phyloP scores from a whole-genome alignment of 805 yeast species.

The Kodamaea fukazawae region DNA sequence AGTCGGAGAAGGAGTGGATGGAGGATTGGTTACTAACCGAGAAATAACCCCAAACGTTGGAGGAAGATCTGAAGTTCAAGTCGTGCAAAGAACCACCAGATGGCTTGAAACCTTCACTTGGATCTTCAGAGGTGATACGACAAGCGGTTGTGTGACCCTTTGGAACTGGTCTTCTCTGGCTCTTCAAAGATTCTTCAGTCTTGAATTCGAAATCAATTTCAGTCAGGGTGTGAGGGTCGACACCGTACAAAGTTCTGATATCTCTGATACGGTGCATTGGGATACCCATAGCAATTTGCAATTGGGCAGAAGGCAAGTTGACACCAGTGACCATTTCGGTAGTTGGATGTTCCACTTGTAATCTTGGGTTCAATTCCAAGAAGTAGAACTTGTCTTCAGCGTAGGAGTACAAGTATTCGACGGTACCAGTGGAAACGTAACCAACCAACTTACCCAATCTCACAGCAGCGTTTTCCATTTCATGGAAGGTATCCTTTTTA shows the following conservation, averaged over 20 bases:
- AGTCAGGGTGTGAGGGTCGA: slow-evolving; percentile 89
- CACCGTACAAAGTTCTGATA: slow-evolving; percentile 89
- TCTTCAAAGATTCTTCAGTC: slow-evolving; percentile 62
- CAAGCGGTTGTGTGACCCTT: slow-evolving; percentile 99
- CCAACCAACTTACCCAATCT: slow-evolving; percentile 96
- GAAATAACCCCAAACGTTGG: slow-evolving; percentile 99
- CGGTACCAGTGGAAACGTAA: slow-evolving; percentile 98
- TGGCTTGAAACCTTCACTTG: slow-evolving; percentile 99
- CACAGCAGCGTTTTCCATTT: slow-evolving; percentile 97
- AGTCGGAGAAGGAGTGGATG: slow-evolving; percentile 95
- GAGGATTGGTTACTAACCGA: slow-evolving; percentile 95
- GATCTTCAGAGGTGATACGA: slow-evolving; percentile 98
- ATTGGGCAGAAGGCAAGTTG: slow-evolving; percentile 96
- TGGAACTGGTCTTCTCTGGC: slow-evolving; percentile 91
- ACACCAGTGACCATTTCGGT: slow-evolving; percentile 99
- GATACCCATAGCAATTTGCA: slow-evolving; percentile 99
- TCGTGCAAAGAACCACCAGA: slow-evolving; percentile 96
- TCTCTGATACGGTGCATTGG: slow-evolving; percentile 94
- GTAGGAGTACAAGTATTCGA: slow-evolving; percentile 93
- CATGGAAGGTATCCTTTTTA: slow-evolving; percentile 73
- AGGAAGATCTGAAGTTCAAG: slow-evolving; percentile 92
- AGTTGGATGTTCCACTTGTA: slow-evolving; percentile 99
- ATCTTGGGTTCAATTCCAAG: slow-evolving; percentile 94
- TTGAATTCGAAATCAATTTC: slow-evolving; percentile 89
- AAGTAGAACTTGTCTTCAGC: slow-evolving; percentile 94